Percentiles rank a stretch among this genome's conserved stretches.
Conservation (phyloP, 2,329 filamentous ascomycete genomes). For the Fusarium buxicola region DNA sequence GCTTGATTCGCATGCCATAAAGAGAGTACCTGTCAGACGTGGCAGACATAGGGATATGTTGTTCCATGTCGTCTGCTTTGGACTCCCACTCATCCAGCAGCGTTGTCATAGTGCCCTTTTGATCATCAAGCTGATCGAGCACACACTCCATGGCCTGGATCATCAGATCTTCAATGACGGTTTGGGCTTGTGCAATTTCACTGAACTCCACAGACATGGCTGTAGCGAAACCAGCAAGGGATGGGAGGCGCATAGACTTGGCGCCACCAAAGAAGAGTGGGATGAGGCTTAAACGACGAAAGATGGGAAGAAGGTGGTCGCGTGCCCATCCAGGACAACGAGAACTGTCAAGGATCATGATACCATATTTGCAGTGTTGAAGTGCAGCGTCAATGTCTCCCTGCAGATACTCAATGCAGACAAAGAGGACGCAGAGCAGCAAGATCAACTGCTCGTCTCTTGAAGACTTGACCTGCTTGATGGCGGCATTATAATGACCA, state of each 20-base stretch:
- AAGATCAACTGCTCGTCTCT: slow-evolving; percentile 14
- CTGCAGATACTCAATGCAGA: slow-evolving; percentile 30
- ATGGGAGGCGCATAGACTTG: background rate
- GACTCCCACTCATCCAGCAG: background rate
- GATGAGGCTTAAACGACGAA: slow-evolving; percentile 19
- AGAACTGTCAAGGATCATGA: slow-evolving; percentile 5
- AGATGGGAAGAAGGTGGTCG: slow-evolving; percentile 19
- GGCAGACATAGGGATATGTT: background rate
- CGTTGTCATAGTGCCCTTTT: background rate
- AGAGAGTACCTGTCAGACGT: background rate
- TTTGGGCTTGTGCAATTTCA: background rate
- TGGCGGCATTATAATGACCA: slow-evolving; percentile 23
- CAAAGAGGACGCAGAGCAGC: slow-evolving; percentile 24
- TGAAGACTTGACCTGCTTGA: slow-evolving; percentile 10
- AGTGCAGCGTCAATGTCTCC: slow-evolving; percentile 18
- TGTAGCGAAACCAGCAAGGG: background rate
- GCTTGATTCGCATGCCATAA: slow-evolving; percentile 11
- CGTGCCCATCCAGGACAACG: background rate
- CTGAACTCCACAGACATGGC: background rate
- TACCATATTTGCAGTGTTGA: slow-evolving; percentile 18
- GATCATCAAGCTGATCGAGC: background rate
- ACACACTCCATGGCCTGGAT: background rate
- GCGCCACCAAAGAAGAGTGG: slow-evolving; percentile 15
- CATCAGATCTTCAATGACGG: background rate
- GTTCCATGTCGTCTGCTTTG: background rate